These are phyloP conservation scores for Boletus rubescentipes DNA, from an alignment of 768 basidiomycete species.

Conservation along the genomic window DNA sequence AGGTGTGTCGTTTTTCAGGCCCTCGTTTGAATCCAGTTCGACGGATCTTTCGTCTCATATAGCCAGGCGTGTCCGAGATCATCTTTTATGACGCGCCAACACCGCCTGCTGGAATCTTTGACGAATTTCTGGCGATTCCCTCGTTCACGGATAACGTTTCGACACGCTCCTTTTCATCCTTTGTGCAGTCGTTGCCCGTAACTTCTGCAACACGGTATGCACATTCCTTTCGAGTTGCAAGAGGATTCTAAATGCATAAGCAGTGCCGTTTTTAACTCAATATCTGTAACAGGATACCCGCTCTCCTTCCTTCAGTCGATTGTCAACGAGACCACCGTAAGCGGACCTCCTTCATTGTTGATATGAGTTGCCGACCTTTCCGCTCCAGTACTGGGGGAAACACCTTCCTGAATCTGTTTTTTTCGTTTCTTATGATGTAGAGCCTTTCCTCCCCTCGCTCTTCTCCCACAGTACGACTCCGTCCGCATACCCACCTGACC, in stretches of 20 bases:
- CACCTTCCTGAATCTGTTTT: not conserved
- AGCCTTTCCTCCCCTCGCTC: slow-evolving; percentile 50
- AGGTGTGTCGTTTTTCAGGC: not conserved
- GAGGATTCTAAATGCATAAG: not conserved
- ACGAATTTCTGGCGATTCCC: slow-evolving; percentile 26
- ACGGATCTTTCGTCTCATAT: not conserved
- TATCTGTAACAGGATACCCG: slow-evolving; percentile 6
- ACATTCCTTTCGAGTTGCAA: not conserved
- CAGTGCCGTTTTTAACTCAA: slow-evolving; percentile 7
- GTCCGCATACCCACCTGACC: slow-evolving; percentile 48
- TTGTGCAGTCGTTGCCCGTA: slow-evolving; percentile 6
- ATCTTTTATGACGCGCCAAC: slow-evolving; percentile 56
- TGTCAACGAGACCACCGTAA: slow-evolving; percentile 17
- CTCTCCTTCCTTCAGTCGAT: slow-evolving; percentile 17
- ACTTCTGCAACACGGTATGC: slow-evolving; percentile 4
- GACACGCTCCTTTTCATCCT: slow-evolving; percentile 15
- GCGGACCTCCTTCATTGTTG: not conserved
- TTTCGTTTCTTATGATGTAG: slow-evolving; percentile 32
- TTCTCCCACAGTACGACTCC: slow-evolving; percentile 36
- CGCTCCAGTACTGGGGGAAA: slow-evolving; percentile 18
- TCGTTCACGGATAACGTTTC: slow-evolving; percentile 2
- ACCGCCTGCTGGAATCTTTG: slow-evolving; percentile 20
- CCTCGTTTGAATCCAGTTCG: too few relatives aligned
- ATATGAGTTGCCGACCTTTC: not conserved
- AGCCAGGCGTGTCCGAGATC: slow-evolving; percentile 27